Conservation (phyloP, 805 yeast genomes). For the Schwanniomyces pseudopolymorphus region DNA sequence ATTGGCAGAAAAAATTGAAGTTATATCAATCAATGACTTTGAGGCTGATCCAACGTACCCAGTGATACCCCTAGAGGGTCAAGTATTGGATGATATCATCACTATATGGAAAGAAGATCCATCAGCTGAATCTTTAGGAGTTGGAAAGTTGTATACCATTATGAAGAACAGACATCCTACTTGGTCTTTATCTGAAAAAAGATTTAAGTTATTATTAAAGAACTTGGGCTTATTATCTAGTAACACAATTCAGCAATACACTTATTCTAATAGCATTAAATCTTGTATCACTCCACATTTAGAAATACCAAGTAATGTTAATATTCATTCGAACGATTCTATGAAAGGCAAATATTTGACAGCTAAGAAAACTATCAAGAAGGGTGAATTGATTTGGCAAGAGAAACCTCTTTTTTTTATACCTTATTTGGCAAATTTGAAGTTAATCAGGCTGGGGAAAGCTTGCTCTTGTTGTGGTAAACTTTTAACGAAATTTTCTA, state of each 20-base stretch:
- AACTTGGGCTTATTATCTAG: conserved; percentile 50
- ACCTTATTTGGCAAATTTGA: conserved; percentile 67
- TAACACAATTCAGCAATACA: conserved; percentile 31
- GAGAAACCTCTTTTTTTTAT: conserved; percentile 60
- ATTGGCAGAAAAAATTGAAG: conserved; percentile 25
- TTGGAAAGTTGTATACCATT: conserved; percentile 49
- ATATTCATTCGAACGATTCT: conserved; percentile 48
- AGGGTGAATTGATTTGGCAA: conserved; percentile 58
- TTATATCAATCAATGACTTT: conserved; percentile 37
- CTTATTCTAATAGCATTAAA: conserved; percentile 54
- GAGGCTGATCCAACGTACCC: conserved; percentile 20
- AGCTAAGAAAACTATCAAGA: conserved; percentile 45
- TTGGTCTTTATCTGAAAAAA: conserved; percentile 64
- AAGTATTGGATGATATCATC: conserved; percentile 60
- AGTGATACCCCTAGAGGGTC: conserved; percentile 54
- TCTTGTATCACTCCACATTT: conserved; percentile 49
- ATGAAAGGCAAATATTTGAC: conserved; percentile 57
- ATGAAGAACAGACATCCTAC: conserved; percentile 52
- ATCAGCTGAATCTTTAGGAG: conserved; percentile 55
- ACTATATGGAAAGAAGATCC: conserved; percentile 69
- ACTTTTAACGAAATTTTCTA: conserved; percentile 33
- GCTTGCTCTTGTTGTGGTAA: conserved; percentile 76
- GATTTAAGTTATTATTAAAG: conserved; percentile 54
- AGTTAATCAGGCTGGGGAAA: conserved; percentile 56
- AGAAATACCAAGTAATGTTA: conserved; percentile 43